Percentiles rank a stretch among this genome's conserved stretches.
phyloP scores from a whole-genome alignment of 2,329 filamentous ascomycete genomes.

The Fusarium ramigenum region DNA sequence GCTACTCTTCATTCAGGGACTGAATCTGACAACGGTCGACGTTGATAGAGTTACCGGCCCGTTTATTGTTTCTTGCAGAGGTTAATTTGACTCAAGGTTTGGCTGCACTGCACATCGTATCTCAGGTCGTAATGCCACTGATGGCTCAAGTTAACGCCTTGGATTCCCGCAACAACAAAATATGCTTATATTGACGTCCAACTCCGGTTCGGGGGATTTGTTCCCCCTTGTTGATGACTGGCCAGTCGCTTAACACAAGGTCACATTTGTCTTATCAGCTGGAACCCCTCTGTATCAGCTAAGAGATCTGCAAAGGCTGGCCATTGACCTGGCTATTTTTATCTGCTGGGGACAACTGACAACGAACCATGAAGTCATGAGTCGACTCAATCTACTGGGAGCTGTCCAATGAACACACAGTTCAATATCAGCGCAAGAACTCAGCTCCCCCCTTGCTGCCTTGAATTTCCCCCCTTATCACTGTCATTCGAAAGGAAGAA shows the following conservation, averaged over 20 bases:
- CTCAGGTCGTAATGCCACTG: background rate
- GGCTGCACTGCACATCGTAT: background rate
- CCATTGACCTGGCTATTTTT: background rate
- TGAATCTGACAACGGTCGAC: background rate
- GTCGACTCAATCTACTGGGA: background rate
- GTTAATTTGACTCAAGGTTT: background rate
- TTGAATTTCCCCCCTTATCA: slow-evolving; percentile 5
- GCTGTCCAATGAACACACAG: slow-evolving; percentile 1
- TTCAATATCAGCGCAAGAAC: background rate
- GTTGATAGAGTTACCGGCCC: slow-evolving; percentile 7
- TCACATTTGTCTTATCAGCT: slow-evolving; percentile 4
- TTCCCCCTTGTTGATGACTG: background rate
- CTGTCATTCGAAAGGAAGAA: slow-evolving; percentile 7
- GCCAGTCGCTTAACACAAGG: background rate
- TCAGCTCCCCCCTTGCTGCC: slow-evolving; percentile 9
- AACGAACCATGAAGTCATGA: slow-evolving; percentile 12
- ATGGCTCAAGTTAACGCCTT: background rate
- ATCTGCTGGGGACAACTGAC: background rate
- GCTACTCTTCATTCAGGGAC: background rate
- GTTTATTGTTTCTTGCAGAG: background rate
- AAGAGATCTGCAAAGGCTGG: background rate
- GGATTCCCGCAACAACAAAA: background rate
- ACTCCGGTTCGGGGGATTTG: background rate
- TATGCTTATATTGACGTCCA: slow-evolving; percentile 20
- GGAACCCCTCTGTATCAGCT: background rate